Evolutionary conservation across 805 yeast species (phyloP), one percentile per base, ranked within the genome.

Genomic region (Kodamaea kakaduensis): DNA sequence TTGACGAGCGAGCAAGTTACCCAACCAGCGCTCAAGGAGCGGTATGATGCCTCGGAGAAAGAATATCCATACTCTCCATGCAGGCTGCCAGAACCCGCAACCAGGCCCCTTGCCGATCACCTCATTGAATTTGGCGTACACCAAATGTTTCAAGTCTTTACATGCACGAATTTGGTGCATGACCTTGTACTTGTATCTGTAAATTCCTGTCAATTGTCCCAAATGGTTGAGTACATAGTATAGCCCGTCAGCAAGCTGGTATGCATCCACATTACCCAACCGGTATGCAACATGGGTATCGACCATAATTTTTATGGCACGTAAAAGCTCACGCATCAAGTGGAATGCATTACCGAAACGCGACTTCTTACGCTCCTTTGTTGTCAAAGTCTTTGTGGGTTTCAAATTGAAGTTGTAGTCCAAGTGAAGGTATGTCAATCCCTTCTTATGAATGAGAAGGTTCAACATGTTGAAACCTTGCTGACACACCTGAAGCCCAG

Each of bases 41-140:
- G 99, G 98, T 16, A 88, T 81, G 12, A 81, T 81, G 13, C 99
- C 99, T 47, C 98, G 71, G 63, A 93, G 60, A 58, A 90, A 90
- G 35, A 79, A 84, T 1, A 93, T 66, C 99, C 98, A 93, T 1
- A 89, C 90, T 47, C 96, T 68, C 98, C 97, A 93, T 1, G 96
- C 85, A 0, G 98, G 98, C 53, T 93, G 97, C 99, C 99, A 93
- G 57, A 93, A 84, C 1, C 99, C 99, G 64, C 95, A 85, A 0
- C 98, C 98, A 1, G 98, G 97, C 2, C 98, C 98, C 53, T 90
- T 93, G 0, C 97, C 97, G 17, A 93, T 84, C n/a, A 76, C 67
- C 23, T 71, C 69, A 52, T 93, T 93, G 64, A 93, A 93, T 42
- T 82, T 69, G 44, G 85, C 73, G 53, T 93, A 93, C 1, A 93